Evolutionary conservation across 2,329 filamentous ascomycete genomes (phyloP), one percentile per base, ranked within the genome.

Genomic region (Botryotinia calthae): DNA sequence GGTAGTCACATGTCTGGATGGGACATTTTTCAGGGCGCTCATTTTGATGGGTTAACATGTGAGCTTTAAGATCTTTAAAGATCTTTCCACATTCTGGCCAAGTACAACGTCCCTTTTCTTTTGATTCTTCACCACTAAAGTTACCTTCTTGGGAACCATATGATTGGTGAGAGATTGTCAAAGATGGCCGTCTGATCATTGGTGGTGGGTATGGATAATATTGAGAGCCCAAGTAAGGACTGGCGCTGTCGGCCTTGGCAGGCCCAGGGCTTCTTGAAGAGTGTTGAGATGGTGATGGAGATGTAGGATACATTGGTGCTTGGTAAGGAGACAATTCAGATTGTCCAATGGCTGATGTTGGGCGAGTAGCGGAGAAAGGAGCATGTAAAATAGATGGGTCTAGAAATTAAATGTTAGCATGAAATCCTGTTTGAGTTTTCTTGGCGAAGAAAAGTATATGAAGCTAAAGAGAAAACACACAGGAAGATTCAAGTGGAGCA

Each of bases 11-110:
- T 3, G 91, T 95, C 72, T 91, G 87, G 74, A 98, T 98, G 0
- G 95, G 95, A 81, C 96, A 99, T 82, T 98, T 98, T 80, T 98
- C 95, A 0, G 96, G 96, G 44, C 96, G 88, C 83, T 98, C 94
- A 74, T 91, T 92, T 83, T 97, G 93, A 81, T 99, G 96, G 0
- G 96, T 99, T 77, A 98, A 88, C 93, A 97, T 97, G 81, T 99
- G 96, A 8, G 96, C 94, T 78, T 96, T 86, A 22, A 91, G 82
- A 75, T 91, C 89, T 77, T 90, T 89, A 81, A 89, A 88, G 9
- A 87, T 84, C 54, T 87, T 86, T 20, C 87, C 87, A 74, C 87
- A 89, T 62, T 88, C 87, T 2, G 87, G 86, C 73, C 87, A 85
- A 34, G 87, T 86, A 76, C 87, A 89, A 59, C 85, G 83, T 28